Evolutionary conservation across 2,329 filamentous ascomycete species (phyloP).

Genomic region (Xylogone sp.): DNA sequence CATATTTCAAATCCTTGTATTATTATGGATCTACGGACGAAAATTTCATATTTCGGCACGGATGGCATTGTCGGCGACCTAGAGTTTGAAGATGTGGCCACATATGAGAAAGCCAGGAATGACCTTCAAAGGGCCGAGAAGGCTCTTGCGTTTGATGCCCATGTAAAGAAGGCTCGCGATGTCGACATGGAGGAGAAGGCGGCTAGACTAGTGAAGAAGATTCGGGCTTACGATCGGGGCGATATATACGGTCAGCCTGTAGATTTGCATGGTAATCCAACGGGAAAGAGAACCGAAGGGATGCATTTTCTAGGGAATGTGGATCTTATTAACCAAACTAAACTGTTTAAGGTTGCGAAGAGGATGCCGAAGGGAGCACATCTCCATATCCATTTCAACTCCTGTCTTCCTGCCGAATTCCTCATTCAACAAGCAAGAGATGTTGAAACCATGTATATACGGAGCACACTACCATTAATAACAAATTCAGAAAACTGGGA

Average conservation of each 20-base stretch:
- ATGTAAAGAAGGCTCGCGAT: constrained; percentile 12
- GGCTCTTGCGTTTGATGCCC: constrained; percentile 24
- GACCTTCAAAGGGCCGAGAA: constrained; percentile 20
- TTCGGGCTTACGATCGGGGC: constrained; percentile 23
- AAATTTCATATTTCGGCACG: no score
- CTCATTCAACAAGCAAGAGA: constrained; percentile 51
- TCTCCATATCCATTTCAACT: constrained; percentile 74
- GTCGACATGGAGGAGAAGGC: constrained; percentile 24
- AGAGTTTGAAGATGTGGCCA: constrained; percentile 13
- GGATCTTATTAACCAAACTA: constrained; percentile 50
- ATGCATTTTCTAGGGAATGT: constrained; percentile 58
- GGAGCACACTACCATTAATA: constrained; percentile 51
- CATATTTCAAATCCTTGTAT: no score
- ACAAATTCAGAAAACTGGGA: constrained; percentile 16
- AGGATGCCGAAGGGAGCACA: constrained; percentile 68
- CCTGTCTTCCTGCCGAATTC: constrained; percentile 58
- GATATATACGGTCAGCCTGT: constrained; percentile 20
- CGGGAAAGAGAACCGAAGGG: constrained; percentile 27
- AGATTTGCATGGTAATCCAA: constrained; percentile 12
- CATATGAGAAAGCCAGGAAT: constrained; percentile 18
- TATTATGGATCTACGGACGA: no score
- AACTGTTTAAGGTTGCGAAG: constrained; percentile 52
- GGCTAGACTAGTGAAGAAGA: constrained; percentile 21
- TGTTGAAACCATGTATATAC: constrained; percentile 66
- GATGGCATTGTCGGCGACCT: constrained; percentile 8